Evolutionary conservation across 2,329 filamentous ascomycete genomes (phyloP).

Genomic region (Fusarium succisae): DNA sequence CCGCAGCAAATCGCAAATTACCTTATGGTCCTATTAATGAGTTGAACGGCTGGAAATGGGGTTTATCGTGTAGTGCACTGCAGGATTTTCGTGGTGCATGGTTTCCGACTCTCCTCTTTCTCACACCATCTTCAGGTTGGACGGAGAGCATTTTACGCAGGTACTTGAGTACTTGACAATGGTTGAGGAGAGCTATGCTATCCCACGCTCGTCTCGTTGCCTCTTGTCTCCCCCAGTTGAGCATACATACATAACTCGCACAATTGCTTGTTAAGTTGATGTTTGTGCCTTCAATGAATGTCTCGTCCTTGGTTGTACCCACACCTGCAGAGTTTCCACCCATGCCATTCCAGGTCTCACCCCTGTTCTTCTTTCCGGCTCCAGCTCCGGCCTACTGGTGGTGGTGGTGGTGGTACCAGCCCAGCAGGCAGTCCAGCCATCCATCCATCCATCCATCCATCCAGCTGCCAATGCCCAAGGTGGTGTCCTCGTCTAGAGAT

Average conservation of each 20-base stretch:
- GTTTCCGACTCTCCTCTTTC: neutral
- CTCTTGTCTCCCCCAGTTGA: slow-evolving; percentile 24
- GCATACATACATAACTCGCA: slow-evolving; percentile 17
- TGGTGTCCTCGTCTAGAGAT: slow-evolving; percentile 24
- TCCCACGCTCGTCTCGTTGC: slow-evolving; percentile 14
- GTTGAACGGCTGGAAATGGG: slow-evolving; percentile 1
- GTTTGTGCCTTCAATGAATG: slow-evolving; percentile 30
- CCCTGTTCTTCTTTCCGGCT: slow-evolving; percentile 36
- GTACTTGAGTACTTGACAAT: neutral
- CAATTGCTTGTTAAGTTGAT: slow-evolving; percentile 22
- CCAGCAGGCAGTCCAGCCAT: slow-evolving; percentile 7
- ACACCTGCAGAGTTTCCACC: slow-evolving; percentile 10
- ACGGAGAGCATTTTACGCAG: slow-evolving; percentile 4
- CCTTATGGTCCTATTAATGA: neutral
- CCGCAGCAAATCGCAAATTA: neutral
- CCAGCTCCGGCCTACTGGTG: slow-evolving; percentile 37
- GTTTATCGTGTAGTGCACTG: neutral
- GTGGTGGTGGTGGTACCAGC: slow-evolving; percentile 23
- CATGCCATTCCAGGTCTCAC: slow-evolving; percentile 23
- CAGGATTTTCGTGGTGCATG: slow-evolving; percentile 27
- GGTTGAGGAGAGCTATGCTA: neutral
- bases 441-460: neutral
- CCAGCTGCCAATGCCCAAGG: slow-evolving; percentile 25
- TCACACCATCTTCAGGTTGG: neutral
- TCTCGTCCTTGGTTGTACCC: slow-evolving; percentile 19